Evolutionary conservation across 495 filamentous ascomycete species (phyloP).

Genomic region (Penicillium odoratum): DNA sequence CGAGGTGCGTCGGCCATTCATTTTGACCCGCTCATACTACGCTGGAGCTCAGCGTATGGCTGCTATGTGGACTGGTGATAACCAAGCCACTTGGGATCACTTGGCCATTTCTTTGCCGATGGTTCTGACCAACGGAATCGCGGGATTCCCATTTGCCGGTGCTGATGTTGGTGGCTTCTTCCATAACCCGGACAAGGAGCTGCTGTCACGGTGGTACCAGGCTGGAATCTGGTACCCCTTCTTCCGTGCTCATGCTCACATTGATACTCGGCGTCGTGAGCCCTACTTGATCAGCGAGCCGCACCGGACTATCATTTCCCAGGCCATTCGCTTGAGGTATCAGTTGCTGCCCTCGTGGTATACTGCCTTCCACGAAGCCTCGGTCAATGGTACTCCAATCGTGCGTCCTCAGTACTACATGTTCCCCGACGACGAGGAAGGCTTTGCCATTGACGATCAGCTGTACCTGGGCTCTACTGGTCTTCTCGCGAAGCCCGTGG

Average conservation of each 20-base stretch:
- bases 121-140: conserved; percentile 87
- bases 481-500: conserved; percentile 84
- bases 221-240: conserved; percentile 97
- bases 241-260: conserved; percentile 97
- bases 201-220: conserved; percentile 94
- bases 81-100: conserved; percentile 91
- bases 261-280: conserved; percentile 90
- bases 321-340: conserved; percentile 86
- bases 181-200: conserved; percentile 88
- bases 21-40: conserved; percentile 89
- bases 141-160: conserved; percentile 90
- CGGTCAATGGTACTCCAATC: conserved; percentile 79
- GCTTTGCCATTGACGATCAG: conserved; percentile 88
- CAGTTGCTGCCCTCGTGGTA: conserved; percentile 93
- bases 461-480: conserved; percentile 87
- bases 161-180: conserved; percentile 99
- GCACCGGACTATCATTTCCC: conserved; percentile 79
- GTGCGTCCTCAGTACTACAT: conserved; percentile 88
- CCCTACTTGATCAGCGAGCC: conserved; percentile 87
- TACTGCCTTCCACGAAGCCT: conserved; percentile 90
- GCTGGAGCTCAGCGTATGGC: conserved; percentile 84
- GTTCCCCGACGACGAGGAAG: conserved; percentile 81
- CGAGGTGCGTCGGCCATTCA: conserved; percentile 79
- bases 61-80: conserved; percentile 99
- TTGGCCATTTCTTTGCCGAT: conserved; percentile 84